Evolutionary conservation across 352 stramenopile genomes (phyloP).

Genomic region (Globisporangium parvum): DNA sequence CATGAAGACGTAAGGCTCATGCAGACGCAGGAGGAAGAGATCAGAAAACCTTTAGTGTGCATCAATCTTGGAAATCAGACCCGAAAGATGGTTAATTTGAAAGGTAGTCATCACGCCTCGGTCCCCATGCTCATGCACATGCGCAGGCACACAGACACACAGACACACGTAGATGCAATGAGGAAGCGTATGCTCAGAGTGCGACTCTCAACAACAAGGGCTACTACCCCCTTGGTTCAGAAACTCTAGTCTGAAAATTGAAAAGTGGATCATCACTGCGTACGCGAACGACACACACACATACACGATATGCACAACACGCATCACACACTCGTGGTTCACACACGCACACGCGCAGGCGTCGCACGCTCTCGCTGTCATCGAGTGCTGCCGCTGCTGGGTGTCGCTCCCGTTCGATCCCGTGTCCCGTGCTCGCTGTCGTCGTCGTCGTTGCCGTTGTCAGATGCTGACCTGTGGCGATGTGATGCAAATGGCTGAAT

Average conservation of each 20-base stretch:
- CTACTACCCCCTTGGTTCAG: conserved; percentile 87
- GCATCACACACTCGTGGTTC: not conserved
- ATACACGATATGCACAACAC: conserved; percentile 3
- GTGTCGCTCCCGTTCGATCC: no score
- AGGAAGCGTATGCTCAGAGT: conserved; percentile 59
- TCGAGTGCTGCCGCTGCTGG: no score
- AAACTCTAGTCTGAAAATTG: conserved; percentile 91
- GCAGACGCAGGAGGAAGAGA: not conserved
- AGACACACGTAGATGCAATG: conserved; percentile 2
- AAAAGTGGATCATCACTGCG: conserved; percentile 79
- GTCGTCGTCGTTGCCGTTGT: not conserved
- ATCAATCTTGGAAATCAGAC: conserved; percentile 88
- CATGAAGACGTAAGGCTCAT: not conserved
- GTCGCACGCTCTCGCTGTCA: no score
- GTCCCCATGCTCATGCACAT: not conserved
- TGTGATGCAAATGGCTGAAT: conserved; percentile 8
- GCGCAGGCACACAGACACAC: conserved; percentile 3
- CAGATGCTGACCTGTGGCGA: not conserved
- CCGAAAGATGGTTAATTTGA: conserved; percentile 88
- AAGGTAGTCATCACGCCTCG: conserved; percentile 78
- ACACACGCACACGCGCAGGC: no score
- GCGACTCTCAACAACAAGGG: conserved; percentile 67
- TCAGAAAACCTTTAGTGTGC: conserved; percentile 75
- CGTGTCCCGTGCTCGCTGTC: no score
- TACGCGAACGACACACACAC: conserved; percentile 15